These are phyloP conservation scores for Amniculicola lignicola DNA, from an alignment of 495 filamentous ascomycete genomes.

Conservation along the genomic window DNA sequence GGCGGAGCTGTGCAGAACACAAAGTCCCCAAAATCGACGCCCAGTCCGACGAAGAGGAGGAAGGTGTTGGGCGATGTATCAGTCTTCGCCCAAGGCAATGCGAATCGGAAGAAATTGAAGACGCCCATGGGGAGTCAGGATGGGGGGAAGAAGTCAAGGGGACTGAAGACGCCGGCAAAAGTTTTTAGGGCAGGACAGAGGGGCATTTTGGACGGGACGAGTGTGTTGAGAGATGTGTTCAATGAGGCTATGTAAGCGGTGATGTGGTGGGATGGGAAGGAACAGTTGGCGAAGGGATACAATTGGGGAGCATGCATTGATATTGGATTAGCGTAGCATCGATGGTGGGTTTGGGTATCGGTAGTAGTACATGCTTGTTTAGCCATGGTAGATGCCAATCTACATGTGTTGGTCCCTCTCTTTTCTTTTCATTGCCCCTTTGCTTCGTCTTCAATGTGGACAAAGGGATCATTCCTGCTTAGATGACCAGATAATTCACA, in stretches of 20 bases:
- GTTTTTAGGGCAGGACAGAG: constrained; percentile 27
- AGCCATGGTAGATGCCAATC: no score
- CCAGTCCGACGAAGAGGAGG: constrained; percentile 24
- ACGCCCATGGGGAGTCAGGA: constrained; percentile 3
- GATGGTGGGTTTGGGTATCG: no score
- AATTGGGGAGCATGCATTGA: no score
- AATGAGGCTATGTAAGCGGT: constrained; percentile 44
- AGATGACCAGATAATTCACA: no score
- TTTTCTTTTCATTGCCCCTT: no score
- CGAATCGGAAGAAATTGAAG: background rate
- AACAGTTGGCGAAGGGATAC: no score
- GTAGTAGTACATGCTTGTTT: no score
- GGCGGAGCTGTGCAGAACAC: background rate
- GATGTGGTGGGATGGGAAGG: no score
- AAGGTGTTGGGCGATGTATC: constrained; percentile 19
- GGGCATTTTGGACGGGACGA: constrained; percentile 43
- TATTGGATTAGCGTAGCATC: no score
- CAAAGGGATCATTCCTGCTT: no score
- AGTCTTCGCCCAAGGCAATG: background rate
- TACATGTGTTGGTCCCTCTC: no score
- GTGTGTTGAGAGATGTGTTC: constrained; percentile 54
- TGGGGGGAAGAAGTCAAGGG: constrained; percentile 1
- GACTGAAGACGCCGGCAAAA: constrained; percentile 25
- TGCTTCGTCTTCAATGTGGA: no score
- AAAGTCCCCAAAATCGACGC: constrained; percentile 7